Evolutionary conservation across 345 rosid genomes (phyloP).

Genomic region (Physaria fendleri): DNA sequence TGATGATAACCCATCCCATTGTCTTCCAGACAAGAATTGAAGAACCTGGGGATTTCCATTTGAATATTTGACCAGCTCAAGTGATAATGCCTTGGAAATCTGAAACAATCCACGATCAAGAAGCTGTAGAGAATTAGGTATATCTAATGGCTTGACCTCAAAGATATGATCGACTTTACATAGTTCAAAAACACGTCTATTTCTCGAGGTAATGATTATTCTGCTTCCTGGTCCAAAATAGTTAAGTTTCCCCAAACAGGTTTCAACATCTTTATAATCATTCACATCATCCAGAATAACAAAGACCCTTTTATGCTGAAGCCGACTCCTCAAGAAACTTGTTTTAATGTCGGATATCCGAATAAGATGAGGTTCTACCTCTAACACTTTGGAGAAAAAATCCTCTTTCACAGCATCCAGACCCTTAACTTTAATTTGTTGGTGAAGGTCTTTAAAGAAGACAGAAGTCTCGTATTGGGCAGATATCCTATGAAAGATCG

Average conservation of each 20-base stretch:
- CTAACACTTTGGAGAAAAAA: background rate
- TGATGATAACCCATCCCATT: background rate
- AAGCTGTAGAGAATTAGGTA: background rate
- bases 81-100: background rate
- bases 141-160: conserved; percentile 25
- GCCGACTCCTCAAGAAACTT: conserved; percentile 12
- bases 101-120: background rate
- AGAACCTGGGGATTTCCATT: conserved; percentile 27
- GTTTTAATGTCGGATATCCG: background rate
- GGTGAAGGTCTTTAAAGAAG: conserved; percentile 34
- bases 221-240: conserved; percentile 29
- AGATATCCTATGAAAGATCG: conserved; percentile 27
- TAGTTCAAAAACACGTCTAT: conserved; percentile 8
- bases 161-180: conserved; percentile 18
- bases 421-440: background rate
- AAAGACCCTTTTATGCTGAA: conserved; percentile 13
- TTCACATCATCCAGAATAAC: conserved; percentile 29
- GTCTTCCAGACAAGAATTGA: background rate
- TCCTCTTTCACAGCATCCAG: conserved; percentile 9
- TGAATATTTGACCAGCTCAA: conserved; percentile 18
- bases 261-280: conserved; percentile 15
- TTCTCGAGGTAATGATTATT: conserved; percentile 22
- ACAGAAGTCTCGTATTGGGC: conserved; percentile 31
- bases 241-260: background rate
- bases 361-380: background rate